Conservation (phyloP, 2,329 filamentous ascomycete genomes). For the Cordyceps tenuipes region DNA sequence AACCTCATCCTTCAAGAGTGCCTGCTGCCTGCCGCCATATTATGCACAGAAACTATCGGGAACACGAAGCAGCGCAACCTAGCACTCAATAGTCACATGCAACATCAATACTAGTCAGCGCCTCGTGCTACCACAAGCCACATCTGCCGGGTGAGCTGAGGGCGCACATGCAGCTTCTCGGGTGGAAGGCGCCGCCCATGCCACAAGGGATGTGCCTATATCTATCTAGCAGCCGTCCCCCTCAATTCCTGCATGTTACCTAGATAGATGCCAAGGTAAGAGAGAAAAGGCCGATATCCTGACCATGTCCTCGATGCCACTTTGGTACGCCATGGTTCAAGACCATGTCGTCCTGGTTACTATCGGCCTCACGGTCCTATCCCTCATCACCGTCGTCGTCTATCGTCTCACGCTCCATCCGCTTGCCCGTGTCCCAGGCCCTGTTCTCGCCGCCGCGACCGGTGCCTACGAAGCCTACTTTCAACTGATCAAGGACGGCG, state of each 20-base stretch:
- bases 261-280: no score
- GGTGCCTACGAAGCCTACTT: constrained; percentile 4
- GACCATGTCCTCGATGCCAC: neutral
- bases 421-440: neutral
- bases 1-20: no score
- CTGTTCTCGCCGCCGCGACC: neutral
- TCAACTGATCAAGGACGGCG: neutral
- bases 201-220: neutral
- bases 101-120: neutral
- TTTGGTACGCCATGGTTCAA: neutral
- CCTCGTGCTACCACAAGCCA: neutral
- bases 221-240: neutral
- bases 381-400: neutral
- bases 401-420: neutral
- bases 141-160: neutral
- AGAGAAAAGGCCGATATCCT: neutral
- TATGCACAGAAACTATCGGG: no score
- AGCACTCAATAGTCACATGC: no score
- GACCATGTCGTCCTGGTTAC: neutral
- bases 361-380: neutral
- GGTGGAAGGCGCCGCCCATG: neutral
- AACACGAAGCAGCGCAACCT: no score
- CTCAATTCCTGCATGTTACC: neutral
- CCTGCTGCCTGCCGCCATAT: no score
- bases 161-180: neutral